Conservation (phyloP, 169 alveolate genomes). For the Plasmodium falciparum region DNA sequence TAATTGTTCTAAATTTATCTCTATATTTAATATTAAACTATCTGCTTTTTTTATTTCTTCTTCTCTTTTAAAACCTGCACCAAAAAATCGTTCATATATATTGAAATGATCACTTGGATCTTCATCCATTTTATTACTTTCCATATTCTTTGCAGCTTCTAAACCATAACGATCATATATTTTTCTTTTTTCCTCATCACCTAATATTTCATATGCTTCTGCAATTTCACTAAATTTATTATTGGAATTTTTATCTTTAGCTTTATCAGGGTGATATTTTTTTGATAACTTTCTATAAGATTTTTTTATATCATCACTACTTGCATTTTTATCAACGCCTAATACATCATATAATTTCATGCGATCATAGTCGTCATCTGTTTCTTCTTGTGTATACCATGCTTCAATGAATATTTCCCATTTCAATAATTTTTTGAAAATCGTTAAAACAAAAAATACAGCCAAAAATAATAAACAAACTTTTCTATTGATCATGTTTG, state of each 20-base stretch:
- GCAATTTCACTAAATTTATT: slow-evolving; percentile 91
- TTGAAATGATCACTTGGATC: slow-evolving; percentile 79
- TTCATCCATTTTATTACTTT: slow-evolving; percentile 74
- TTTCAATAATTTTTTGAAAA: slow-evolving; percentile 20
- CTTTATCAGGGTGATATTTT: slow-evolving; percentile 94
- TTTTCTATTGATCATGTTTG: slow-evolving; percentile 49
- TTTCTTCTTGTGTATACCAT: slow-evolving; percentile 52
- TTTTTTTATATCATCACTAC: slow-evolving; percentile 92
- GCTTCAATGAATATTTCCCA: slow-evolving; percentile 46
- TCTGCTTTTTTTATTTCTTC: slow-evolving; percentile 85
- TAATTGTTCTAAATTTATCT: slow-evolving; percentile 83
- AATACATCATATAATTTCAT: slow-evolving; percentile 81
- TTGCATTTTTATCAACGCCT: slow-evolving; percentile 86
- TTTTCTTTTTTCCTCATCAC: slow-evolving; percentile 90
- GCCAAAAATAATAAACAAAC: slow-evolving; percentile 19
- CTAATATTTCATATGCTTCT: slow-evolving; percentile 93
- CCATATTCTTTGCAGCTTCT: slow-evolving; percentile 89
- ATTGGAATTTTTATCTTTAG: slow-evolving; percentile 88
- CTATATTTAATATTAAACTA: slow-evolving; percentile 80
- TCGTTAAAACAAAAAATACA: slow-evolving; percentile 4
- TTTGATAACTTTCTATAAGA: slow-evolving; percentile 89
- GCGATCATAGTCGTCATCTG: slow-evolving; percentile 48
- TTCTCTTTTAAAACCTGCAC: slow-evolving; percentile 77
- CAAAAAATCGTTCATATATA: slow-evolving; percentile 82
- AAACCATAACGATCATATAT: slow-evolving; percentile 93